Conservation (phyloP, 2,329 filamentous ascomycete genomes). For the Colletotrichum scovillei region DNA sequence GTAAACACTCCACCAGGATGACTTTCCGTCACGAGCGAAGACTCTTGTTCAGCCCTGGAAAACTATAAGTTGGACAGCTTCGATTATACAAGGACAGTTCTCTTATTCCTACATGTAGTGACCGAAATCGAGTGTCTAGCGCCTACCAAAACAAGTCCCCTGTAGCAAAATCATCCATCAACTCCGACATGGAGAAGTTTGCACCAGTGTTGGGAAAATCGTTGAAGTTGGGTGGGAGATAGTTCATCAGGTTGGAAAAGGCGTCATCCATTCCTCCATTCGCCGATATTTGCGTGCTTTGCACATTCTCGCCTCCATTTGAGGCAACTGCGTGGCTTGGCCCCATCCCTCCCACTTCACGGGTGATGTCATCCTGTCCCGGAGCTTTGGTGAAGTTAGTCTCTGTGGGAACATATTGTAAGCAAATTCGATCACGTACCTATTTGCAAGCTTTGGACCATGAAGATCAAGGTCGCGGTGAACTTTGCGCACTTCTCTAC, state of each 20-base stretch:
- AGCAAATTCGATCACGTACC: neutral
- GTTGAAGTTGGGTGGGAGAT: constrained; percentile 23
- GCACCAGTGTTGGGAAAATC: neutral
- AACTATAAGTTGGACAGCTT: too few species aligned
- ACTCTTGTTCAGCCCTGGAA: neutral
- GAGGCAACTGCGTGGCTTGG: neutral
- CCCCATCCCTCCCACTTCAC: neutral
- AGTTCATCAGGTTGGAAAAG: constrained; percentile 4
- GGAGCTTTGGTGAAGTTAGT: neutral
- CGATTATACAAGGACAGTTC: too few species aligned
- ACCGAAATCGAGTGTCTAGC: neutral
- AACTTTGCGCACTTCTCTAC: constrained; percentile 33
- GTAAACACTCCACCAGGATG: too few species aligned
- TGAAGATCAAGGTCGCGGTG: constrained; percentile 14
- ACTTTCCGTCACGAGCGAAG: neutral
- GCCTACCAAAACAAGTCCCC: constrained; percentile 28
- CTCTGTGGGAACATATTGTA: neutral
- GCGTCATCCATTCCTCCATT: neutral
- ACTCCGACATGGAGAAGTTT: constrained; percentile 15
- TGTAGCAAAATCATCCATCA: constrained; percentile 25
- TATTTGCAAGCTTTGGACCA: constrained; percentile 9
- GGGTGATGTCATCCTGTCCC: neutral
- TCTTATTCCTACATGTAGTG: neutral
- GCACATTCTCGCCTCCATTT: neutral
- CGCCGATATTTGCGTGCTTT: neutral